Percentiles rank a stretch among this genome's conserved stretches.
These are phyloP conservation scores for Brassica hybrid DNA, from an alignment of 441 rosid species.

Conservation along the genomic window DNA sequence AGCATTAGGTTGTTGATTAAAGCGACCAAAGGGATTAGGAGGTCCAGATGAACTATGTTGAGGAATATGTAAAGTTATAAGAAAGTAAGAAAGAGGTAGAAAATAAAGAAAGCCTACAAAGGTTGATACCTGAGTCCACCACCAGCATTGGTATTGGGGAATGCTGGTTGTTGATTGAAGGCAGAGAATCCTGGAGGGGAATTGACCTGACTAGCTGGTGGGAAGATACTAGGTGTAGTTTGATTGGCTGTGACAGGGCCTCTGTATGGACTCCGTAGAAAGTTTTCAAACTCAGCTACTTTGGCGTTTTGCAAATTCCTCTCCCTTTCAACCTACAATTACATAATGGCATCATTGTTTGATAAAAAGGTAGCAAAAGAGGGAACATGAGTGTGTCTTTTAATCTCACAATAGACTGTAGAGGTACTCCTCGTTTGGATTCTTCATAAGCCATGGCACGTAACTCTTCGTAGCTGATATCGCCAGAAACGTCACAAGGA, in stretches of 20 bases:
- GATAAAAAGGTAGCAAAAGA: constrained; percentile 20
- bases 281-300: constrained; percentile 68
- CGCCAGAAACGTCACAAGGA: constrained; percentile 80
- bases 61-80: constrained; percentile 36
- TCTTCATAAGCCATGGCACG: constrained; percentile 85
- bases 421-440: constrained; percentile 68
- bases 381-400: neutral
- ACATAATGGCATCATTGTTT: constrained; percentile 29
- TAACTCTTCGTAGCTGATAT: constrained; percentile 85
- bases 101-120: constrained; percentile 16
- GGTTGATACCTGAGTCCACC: constrained; percentile 50
- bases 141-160: constrained; percentile 50
- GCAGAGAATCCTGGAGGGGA: constrained; percentile 59
- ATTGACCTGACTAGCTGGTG: constrained; percentile 52
- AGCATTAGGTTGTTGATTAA: constrained; percentile 51
- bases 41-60: constrained; percentile 52
- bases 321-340: constrained; percentile 77
- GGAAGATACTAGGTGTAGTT: constrained; percentile 44
- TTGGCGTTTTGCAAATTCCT: constrained; percentile 70
- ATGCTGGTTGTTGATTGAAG: constrained; percentile 61
- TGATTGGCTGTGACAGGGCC: constrained; percentile 50
- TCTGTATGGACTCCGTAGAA: constrained; percentile 63
- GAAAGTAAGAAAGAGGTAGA: constrained; percentile 13
- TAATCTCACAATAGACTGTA: constrained; percentile 84
- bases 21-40: constrained; percentile 45